Percentiles rank a stretch among this genome's conserved stretches.
These are phyloP conservation scores for Neurospora terricola DNA, from an alignment of 495 filamentous ascomycete species.

Conservation along the genomic window DNA sequence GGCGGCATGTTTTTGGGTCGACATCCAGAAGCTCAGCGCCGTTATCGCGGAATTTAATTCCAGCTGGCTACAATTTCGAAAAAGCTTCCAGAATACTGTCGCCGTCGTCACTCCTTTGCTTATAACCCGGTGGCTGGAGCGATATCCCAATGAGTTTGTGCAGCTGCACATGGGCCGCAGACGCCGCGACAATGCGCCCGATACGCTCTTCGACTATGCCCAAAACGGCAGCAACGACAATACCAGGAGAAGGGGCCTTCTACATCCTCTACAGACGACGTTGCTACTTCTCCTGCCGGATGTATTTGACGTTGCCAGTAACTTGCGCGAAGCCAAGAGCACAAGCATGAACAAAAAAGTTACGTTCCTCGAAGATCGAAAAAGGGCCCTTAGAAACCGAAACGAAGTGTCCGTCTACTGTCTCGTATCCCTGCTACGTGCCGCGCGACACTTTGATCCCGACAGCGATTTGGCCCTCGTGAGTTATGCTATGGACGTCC, in stretches of 20 bases:
- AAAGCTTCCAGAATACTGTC: slow-evolving; percentile 49
- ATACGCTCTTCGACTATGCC: slow-evolving; percentile 56
- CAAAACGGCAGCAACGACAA: slow-evolving; percentile 42
- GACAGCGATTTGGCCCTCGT: slow-evolving; percentile 51
- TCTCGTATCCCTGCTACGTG: slow-evolving; percentile 47
- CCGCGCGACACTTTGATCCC: slow-evolving; percentile 47
- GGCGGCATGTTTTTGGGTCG: slow-evolving; percentile 50
- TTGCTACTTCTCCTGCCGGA: slow-evolving; percentile 52
- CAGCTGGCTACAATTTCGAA: slow-evolving; percentile 52
- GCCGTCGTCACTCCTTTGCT: slow-evolving; percentile 47
- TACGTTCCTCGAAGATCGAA: slow-evolving; percentile 48
- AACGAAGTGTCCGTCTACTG: slow-evolving; percentile 54
- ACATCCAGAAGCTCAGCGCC: slow-evolving; percentile 45
- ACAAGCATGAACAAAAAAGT: slow-evolving; percentile 51
- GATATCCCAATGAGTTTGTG: slow-evolving; percentile 51
- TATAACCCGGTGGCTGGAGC: slow-evolving; percentile 53
- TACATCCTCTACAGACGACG: slow-evolving; percentile 52
- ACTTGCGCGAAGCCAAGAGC: slow-evolving; percentile 48
- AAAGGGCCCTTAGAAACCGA: slow-evolving; percentile 46
- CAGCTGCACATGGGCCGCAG: slow-evolving; percentile 45
- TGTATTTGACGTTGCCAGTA: slow-evolving; percentile 54
- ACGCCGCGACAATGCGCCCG: slow-evolving; percentile 49
- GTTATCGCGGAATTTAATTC: slow-evolving; percentile 54
- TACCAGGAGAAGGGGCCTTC: slow-evolving; percentile 38
- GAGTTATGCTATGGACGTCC: slow-evolving; percentile 55